These are phyloP conservation scores for Pneumocystis canis DNA, from an alignment of 1,139 yeast species.

Conservation along the genomic window DNA sequence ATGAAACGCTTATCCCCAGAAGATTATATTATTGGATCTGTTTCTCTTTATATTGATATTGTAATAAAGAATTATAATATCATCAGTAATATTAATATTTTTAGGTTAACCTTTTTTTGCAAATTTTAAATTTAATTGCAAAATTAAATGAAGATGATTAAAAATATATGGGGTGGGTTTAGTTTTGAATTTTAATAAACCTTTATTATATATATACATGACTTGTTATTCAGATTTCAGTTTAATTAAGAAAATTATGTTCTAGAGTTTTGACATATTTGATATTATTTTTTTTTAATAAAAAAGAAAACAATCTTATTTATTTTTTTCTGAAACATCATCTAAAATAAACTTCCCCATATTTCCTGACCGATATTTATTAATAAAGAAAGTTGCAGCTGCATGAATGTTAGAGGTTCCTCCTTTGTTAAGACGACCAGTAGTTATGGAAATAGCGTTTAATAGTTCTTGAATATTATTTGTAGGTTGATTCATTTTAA, in stretches of 20 bases:
- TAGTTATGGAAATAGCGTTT: slow-evolving; percentile 33
- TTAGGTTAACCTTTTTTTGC: not conserved
- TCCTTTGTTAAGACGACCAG: slow-evolving; percentile 17
- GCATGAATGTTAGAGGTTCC: slow-evolving; percentile 15
- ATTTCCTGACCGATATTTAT: not conserved
- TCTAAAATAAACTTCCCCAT: slow-evolving; percentile 2
- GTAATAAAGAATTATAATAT: not conserved
- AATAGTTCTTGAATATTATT: slow-evolving; percentile 56
- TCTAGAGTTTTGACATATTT: not conserved
- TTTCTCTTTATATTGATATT: not conserved
- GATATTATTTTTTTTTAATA: not conserved
- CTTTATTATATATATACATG: not conserved
- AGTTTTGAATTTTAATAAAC: not conserved
- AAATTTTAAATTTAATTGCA: not conserved
- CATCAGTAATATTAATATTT: not conserved
- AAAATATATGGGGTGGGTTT: too few relatives aligned
- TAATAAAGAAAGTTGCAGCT: not conserved
- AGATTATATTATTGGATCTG: slow-evolving; percentile 47
- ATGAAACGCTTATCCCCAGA: slow-evolving; percentile 72
- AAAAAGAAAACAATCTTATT: not conserved
- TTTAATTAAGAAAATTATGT: not conserved
- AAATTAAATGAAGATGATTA: not conserved
- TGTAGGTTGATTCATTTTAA: slow-evolving; percentile 48
- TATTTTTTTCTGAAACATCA: not conserved
- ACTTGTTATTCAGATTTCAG: not conserved